Conservation (phyloP, 805 yeast genomes). For the Metschnikowia colocasiae region DNA sequence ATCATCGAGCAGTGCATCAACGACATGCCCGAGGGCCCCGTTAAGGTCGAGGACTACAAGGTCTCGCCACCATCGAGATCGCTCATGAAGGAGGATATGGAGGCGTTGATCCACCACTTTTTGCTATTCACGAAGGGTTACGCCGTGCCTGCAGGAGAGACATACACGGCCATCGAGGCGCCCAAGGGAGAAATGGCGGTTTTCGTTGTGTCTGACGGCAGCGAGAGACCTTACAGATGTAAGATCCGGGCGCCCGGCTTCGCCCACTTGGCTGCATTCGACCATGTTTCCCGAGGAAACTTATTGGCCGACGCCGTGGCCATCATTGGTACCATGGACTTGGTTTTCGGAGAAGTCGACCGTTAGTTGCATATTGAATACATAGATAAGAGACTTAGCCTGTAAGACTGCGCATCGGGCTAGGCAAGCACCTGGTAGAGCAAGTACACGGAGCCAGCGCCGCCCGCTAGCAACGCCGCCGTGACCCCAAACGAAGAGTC, state of each 20-base stretch:
- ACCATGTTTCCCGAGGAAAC: conserved; percentile 81
- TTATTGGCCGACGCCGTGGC: conserved; percentile 91
- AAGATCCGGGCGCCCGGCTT: conserved; percentile 94
- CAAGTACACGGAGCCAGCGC: conserved; percentile 29
- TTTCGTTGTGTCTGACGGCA: conserved; percentile 81
- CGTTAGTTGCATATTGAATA: conserved; percentile 43
- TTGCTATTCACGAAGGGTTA: conserved; percentile 83
- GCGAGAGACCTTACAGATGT: conserved; percentile 88
- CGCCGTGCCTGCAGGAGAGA: conserved; percentile 86
- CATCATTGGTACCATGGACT: conserved; percentile 91
- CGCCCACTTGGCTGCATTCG: conserved; percentile 86
- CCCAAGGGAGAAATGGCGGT: conserved; percentile 97
- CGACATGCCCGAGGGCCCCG: conserved; percentile 90
- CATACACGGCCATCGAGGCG: conserved; percentile 88
- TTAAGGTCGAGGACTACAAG: conserved; percentile 86
- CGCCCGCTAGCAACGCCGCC: conserved; percentile 27
- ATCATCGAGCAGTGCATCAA: conserved; percentile 87
- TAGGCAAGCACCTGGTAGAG: conserved; percentile 21
- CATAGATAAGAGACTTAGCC: not conserved
- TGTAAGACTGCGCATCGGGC: not conserved
- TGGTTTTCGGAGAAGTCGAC: conserved; percentile 92
- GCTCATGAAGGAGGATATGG: conserved; percentile 89
- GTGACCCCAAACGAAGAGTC: conserved; percentile 18
- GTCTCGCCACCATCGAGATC: conserved; percentile 78
- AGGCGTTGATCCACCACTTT: conserved; percentile 86